These are phyloP conservation scores for Diaporthe ampelina DNA, from an alignment of 2,329 filamentous ascomycete genomes.

Conservation along the genomic window DNA sequence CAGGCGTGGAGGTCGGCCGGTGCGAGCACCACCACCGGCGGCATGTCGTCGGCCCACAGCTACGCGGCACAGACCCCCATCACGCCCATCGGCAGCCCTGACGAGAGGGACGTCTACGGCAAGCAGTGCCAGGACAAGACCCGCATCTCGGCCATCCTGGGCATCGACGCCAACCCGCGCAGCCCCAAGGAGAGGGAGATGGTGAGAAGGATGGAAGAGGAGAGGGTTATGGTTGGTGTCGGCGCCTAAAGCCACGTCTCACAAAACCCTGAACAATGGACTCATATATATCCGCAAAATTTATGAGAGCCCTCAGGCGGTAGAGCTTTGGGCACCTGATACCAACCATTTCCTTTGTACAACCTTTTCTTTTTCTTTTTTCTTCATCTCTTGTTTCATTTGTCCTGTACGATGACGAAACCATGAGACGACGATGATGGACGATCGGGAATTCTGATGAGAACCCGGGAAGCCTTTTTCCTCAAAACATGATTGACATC, in stretches of 20 bases:
- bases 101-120: conserved; percentile 59
- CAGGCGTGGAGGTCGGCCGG: conserved; percentile 74
- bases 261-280: not conserved
- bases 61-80: conserved; percentile 60
- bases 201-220: conserved; percentile 69
- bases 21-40: conserved; percentile 45
- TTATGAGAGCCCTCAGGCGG: conserved; percentile 30
- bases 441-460: not conserved
- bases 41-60: conserved; percentile 47
- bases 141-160: conserved; percentile 73
- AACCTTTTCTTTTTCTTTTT: not conserved
- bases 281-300: not conserved
- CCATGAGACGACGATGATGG: conserved; percentile 19
- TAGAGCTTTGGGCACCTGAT: conserved; percentile 31
- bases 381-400: not conserved
- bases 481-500: not conserved
- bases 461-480: conserved; percentile 2
- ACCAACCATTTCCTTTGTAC: conserved; percentile 35
- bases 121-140: conserved; percentile 65
- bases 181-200: conserved; percentile 71
- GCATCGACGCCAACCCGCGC: conserved; percentile 70
- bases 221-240: conserved; percentile 53
- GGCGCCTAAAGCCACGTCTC: conserved; percentile 48
- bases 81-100: conserved; percentile 67
- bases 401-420: conserved; percentile 30